Base-by-base conservation (phyloP, 257 asterid species). In the Marsdenia floribunda region DNA sequence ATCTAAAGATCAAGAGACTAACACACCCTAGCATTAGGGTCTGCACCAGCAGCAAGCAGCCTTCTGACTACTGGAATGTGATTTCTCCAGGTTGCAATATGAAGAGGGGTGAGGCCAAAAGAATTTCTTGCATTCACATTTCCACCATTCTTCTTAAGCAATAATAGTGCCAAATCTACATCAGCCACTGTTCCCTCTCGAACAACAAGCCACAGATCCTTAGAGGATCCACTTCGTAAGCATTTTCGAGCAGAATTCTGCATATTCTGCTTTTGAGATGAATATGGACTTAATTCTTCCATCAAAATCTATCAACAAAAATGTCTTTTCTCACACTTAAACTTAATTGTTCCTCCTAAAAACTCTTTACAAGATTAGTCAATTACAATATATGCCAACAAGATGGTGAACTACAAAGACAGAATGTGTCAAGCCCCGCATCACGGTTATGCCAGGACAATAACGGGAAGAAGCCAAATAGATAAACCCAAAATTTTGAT, bases 21-120 rank as follows among this genome's bases (percentile, higher is more conserved):
- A 74, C 84, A 75, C 85, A 95, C 99, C 98, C 98, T 89, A 58
- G 94, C 96, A 86, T 95, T 87, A 78, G 98, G 96, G 87, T 92
- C 99, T 40, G 98, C 98, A 79, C 99, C 98, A 80, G 97, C 97
- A 79, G 87, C 96, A 83, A 95, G 96, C 70, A 95, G 90, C 86
- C 97, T 87, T 78, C 85, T 90, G 75, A 92, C 89, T 72, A 95
- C 82, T 72, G 97, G 98, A 74, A 83, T 70, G 71, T 95, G 90
- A 82, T 95, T 95, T 86, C 97, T 90, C 99, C 99, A 87, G 67
- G 96, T 90, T 54, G 99, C 98, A 49, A 89, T 87, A 82, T 95
- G 99, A 78, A 95, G 90, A 76, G 96, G 97, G 4, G 94, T 89
- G 64, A 92, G 87, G 75, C 99, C 98, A 85, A 86, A 83, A 57